These are phyloP conservation scores for Seiridium cupressi DNA, from an alignment of 2,329 filamentous ascomycete genomes.

Conservation along the genomic window DNA sequence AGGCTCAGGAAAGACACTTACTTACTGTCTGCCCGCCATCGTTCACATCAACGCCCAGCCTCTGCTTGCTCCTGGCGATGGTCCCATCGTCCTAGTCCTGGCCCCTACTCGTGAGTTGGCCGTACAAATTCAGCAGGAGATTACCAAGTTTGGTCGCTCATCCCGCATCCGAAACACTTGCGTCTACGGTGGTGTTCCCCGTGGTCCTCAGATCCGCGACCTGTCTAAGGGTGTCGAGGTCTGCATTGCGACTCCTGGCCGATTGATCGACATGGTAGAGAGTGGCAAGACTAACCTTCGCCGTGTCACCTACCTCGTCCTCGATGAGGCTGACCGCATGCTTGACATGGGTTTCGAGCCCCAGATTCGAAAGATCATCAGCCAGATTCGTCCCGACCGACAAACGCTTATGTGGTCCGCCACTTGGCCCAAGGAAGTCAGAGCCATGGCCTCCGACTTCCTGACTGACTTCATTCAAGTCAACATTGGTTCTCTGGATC, in stretches of 20 bases:
- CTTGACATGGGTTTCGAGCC: constrained; percentile 99
- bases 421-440: constrained; percentile 98
- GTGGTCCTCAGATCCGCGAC: constrained; percentile 94
- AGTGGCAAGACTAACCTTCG: constrained; percentile 97
- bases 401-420: constrained; percentile 99
- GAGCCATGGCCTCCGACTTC: constrained; percentile 86
- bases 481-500: constrained; percentile 94
- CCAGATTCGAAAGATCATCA: constrained; percentile 97
- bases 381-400: constrained; percentile 95
- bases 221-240: constrained; percentile 95
- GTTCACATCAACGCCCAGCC: constrained; percentile 99
- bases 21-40: constrained; percentile 95
- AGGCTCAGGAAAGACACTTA: constrained; percentile 97
- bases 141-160: constrained; percentile 97
- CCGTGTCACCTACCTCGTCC: constrained; percentile 95
- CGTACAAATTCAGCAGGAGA: constrained; percentile 97
- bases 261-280: constrained; percentile 98
- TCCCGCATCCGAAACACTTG: constrained; percentile 98
- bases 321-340: constrained; percentile 99
- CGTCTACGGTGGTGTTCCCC: constrained; percentile 98
- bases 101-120: constrained; percentile 97
- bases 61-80: constrained; percentile 89
- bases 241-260: constrained; percentile 95
- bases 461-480: constrained; percentile 96
- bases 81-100: constrained; percentile 93